A percentile compares a stretch with the other conserved stretches of the same genome.
Conservation (phyloP, 2,329 filamentous ascomycete genomes). For the Aspergillus tubingensis region DNA sequence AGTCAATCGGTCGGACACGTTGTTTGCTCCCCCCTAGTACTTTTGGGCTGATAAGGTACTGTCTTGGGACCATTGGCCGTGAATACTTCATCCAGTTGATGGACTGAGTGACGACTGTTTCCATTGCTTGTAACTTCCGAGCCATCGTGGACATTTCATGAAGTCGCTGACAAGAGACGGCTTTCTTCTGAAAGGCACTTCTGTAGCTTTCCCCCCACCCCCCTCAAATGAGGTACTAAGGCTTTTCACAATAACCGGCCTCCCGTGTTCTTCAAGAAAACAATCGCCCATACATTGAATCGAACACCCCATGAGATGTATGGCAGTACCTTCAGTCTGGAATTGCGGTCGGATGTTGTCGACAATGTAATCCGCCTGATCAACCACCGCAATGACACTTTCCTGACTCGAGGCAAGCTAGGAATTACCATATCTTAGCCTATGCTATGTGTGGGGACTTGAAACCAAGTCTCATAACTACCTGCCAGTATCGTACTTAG, state of each 20-base stretch:
- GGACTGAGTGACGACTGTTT: constrained; percentile 3
- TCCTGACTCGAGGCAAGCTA: constrained; percentile 2
- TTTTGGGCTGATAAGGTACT: background rate
- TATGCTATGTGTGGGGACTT: background rate
- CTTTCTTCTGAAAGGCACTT: background rate
- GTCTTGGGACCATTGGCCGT: background rate
- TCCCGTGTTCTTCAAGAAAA: background rate
- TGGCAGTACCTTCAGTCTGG: background rate
- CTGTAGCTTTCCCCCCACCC: background rate
- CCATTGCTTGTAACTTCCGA: constrained; percentile 13
- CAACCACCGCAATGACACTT: constrained; percentile 16
- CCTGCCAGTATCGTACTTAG: background rate
- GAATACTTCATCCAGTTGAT: background rate
- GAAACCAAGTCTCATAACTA: background rate
- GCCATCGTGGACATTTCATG: constrained; percentile 15
- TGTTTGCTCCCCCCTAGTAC: background rate
- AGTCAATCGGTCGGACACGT: constrained; percentile 14
- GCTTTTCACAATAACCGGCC: background rate
- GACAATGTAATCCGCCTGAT: constrained; percentile 3
- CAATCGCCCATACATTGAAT: background rate
- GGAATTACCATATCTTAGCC: background rate
- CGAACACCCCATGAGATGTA: background rate
- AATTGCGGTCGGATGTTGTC: background rate
- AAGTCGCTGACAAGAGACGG: background rate
- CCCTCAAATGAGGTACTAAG: background rate